phyloP scores from a whole-genome alignment of 768 basidiomycete species.

The Leucocoprinus birnbaumii region DNA sequence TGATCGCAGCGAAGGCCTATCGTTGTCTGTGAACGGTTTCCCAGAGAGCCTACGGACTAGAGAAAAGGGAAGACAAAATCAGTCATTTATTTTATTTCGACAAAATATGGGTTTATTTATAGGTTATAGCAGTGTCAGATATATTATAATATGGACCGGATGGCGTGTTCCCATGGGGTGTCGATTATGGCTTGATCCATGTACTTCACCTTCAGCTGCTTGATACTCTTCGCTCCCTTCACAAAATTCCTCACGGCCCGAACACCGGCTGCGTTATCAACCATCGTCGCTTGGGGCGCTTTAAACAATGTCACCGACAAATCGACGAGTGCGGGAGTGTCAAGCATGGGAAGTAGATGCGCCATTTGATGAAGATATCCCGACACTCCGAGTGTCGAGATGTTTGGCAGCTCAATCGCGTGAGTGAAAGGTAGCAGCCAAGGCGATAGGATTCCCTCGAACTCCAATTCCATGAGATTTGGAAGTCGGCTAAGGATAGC shows the following conservation, averaged over 20 bases:
- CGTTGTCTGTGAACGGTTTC: too few species aligned
- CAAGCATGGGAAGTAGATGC: background rate
- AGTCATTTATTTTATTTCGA: background rate
- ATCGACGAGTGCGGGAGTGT: background rate
- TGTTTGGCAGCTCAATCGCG: background rate
- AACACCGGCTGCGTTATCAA: background rate
- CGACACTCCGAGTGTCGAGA: background rate
- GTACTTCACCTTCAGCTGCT: background rate
- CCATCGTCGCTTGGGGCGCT: too few species aligned
- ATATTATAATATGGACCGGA: background rate
- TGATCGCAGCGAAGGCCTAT: too few species aligned
- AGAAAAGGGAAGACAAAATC: background rate
- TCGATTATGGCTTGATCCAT: background rate
- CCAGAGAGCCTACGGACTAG: background rate
- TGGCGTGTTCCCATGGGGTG: background rate
- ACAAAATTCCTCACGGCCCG: background rate
- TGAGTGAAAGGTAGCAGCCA: background rate
- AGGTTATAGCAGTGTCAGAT: background rate
- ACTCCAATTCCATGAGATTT: background rate
- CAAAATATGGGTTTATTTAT: background rate
- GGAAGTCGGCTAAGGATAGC: background rate
- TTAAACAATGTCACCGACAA: background rate
- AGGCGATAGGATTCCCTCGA: background rate
- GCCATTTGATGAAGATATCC: background rate
- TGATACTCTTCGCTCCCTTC: background rate